These are phyloP conservation scores for Penicillium taxi DNA, from an alignment of 495 filamentous ascomycete species.

Conservation along the genomic window DNA sequence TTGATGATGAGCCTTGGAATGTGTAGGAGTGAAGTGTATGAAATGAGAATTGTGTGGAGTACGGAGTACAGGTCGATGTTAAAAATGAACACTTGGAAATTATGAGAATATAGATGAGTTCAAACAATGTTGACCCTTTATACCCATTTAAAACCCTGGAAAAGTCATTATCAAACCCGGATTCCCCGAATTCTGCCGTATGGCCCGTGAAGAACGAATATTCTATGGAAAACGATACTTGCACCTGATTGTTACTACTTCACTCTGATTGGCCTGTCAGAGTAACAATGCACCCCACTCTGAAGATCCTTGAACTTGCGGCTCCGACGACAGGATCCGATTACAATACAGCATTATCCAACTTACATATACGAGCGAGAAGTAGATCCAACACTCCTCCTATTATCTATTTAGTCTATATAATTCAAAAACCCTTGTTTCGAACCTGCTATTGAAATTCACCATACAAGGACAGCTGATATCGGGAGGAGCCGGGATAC, in stretches of 20 bases:
- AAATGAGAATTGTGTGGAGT: no score
- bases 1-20: background rate
- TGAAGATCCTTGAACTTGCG: background rate
- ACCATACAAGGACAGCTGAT: conserved; percentile 26
- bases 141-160: background rate
- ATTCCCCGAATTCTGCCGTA: no score
- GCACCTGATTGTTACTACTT: conserved; percentile 7
- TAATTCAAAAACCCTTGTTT: background rate
- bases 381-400: conserved; percentile 14
- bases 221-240: conserved; percentile 6
- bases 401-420: conserved; percentile 17
- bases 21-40: background rate
- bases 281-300: background rate
- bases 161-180: no score
- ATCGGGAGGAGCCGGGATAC: conserved; percentile 23
- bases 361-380: conserved; percentile 13
- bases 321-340: conserved; percentile 7
- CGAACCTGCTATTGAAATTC: background rate
- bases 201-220: no score
- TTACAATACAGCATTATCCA: background rate
- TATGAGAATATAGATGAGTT: background rate
- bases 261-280: background rate
- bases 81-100: background rate
- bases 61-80: no score
- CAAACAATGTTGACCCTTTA: conserved; percentile 6